phyloP scores from a whole-genome alignment of 768 basidiomycete genomes.

The Collybia sordida region DNA sequence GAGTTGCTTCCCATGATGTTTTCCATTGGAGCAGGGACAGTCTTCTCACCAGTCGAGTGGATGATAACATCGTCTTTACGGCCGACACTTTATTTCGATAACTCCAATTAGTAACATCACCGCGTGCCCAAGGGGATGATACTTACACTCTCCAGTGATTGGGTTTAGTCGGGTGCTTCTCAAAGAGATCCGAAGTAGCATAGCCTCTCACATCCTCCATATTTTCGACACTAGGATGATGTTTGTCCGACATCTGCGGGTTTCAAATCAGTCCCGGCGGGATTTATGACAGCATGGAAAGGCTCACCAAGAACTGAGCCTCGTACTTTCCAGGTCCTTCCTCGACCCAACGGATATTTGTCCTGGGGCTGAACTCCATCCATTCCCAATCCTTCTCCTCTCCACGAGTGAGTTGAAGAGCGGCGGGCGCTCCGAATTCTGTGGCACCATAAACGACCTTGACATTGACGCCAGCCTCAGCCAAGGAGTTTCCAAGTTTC shows the following conservation, averaged over 20 bases:
- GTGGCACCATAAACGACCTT: slow-evolving; percentile 13
- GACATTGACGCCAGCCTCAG: slow-evolving; percentile 8
- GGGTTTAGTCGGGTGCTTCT: slow-evolving; percentile 40
- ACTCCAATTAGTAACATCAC: not conserved
- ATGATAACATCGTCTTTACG: slow-evolving; percentile 30
- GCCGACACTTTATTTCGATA: slow-evolving; percentile 22
- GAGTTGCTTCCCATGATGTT: slow-evolving; percentile 18
- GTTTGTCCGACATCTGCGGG: slow-evolving; percentile 22
- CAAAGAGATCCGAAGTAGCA: slow-evolving; percentile 41
- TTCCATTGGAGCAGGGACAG: slow-evolving; percentile 28
- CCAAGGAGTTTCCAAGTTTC: slow-evolving; percentile 11
- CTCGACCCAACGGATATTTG: slow-evolving; percentile 24
- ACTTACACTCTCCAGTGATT: slow-evolving; percentile 44
- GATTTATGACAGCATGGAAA: not conserved
- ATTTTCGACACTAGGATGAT: slow-evolving; percentile 31
- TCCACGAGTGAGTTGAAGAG: slow-evolving; percentile 7
- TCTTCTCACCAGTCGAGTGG: slow-evolving; percentile 31
- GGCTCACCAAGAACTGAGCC: slow-evolving; percentile 34
- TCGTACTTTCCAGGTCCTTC: slow-evolving; percentile 31
- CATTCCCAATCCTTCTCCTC: slow-evolving; percentile 15
- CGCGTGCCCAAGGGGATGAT: not conserved
- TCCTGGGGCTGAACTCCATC: slow-evolving; percentile 12
- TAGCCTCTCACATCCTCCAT: slow-evolving; percentile 36
- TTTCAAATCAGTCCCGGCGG: not conserved
- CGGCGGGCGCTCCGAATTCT: slow-evolving; percentile 13